Evolutionary conservation across 371 early-diverging fungal genomes (phyloP).

Genomic region (Cokeromyces recurvatus): DNA sequence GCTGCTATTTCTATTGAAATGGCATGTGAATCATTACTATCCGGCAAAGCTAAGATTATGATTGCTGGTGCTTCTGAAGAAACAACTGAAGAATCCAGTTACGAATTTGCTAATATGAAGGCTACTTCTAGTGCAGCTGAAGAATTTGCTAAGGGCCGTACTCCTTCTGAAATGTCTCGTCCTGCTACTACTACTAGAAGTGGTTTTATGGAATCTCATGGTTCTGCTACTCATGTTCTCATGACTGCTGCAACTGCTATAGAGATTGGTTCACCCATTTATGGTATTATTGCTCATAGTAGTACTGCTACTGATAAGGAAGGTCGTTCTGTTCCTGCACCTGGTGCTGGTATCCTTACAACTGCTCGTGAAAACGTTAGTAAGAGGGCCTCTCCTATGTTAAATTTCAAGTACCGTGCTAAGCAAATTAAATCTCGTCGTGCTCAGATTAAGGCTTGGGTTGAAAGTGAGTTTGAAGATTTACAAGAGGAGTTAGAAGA

Average conservation of each 20-base stretch:
- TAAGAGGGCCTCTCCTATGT: slow-evolving; percentile 70
- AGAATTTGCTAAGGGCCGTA: slow-evolving; percentile 85
- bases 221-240: slow-evolving; percentile 87
- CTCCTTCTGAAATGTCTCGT: slow-evolving; percentile 89
- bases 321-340: slow-evolving; percentile 94
- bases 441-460: slow-evolving; percentile 83
- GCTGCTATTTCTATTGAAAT: slow-evolving; percentile 91
- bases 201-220: slow-evolving; percentile 96
- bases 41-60: slow-evolving; percentile 93
- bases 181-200: slow-evolving; percentile 88
- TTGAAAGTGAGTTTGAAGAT: slow-evolving; percentile 74
- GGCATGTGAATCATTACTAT: slow-evolving; percentile 86
- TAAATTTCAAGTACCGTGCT: slow-evolving; percentile 88
- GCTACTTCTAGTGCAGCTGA: slow-evolving; percentile 86
- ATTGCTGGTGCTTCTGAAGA: slow-evolving; percentile 95
- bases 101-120: slow-evolving; percentile 97
- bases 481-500: slow-evolving; percentile 72
- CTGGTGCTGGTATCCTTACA: slow-evolving; percentile 94
- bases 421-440: slow-evolving; percentile 80
- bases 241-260: slow-evolving; percentile 90
- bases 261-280: slow-evolving; percentile 94
- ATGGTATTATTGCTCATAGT: slow-evolving; percentile 88
- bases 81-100: slow-evolving; percentile 89
- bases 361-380: slow-evolving; percentile 80
- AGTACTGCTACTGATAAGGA: slow-evolving; percentile 97